Conservation (phyloP, 768 basidiomycete genomes). For the Lyophyllum decastes region DNA sequence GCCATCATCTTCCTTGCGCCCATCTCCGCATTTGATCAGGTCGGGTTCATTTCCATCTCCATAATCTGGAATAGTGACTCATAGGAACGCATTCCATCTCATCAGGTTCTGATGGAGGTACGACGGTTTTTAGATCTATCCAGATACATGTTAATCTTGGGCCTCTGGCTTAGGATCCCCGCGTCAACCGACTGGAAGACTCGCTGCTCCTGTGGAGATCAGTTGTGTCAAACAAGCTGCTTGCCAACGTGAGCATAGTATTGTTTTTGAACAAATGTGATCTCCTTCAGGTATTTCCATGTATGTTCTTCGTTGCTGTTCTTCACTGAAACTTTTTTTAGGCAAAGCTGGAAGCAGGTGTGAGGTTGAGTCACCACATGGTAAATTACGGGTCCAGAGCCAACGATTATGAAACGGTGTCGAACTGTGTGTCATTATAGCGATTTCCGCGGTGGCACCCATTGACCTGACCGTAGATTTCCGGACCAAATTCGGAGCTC, state of each 20-base stretch:
- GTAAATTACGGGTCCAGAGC: slow-evolving; percentile 69
- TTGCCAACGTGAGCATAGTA: slow-evolving; percentile 74
- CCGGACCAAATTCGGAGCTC: slow-evolving; percentile 66
- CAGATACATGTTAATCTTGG: slow-evolving; percentile 10
- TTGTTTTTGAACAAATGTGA: slow-evolving; percentile 85
- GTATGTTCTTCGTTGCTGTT: background rate
- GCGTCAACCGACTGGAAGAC: slow-evolving; percentile 79
- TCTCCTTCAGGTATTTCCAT: slow-evolving; percentile 57
- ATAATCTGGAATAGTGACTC: slow-evolving; percentile 3
- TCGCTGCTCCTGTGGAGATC: slow-evolving; percentile 74
- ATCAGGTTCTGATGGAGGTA: slow-evolving; percentile 69
- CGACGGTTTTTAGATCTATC: slow-evolving; percentile 15
- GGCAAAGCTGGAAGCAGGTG: slow-evolving; percentile 78
- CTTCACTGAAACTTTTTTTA: slow-evolving; percentile 25
- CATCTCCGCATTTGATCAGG: slow-evolving; percentile 86
- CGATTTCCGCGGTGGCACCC: background rate
- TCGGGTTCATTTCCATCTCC: slow-evolving; percentile 18
- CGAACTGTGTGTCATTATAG: slow-evolving; percentile 57
- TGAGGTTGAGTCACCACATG: slow-evolving; percentile 70
- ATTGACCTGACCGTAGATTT: slow-evolving; percentile 52
- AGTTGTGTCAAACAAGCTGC: slow-evolving; percentile 72
- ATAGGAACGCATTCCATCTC: slow-evolving; percentile 10
- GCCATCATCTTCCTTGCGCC: slow-evolving; percentile 89
- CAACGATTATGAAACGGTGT: slow-evolving; percentile 78
- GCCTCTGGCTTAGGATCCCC: slow-evolving; percentile 53